Evolutionary conservation across 2,329 filamentous ascomycete species (phyloP).

Genomic region (Arthrobotrys entomopaga): DNA sequence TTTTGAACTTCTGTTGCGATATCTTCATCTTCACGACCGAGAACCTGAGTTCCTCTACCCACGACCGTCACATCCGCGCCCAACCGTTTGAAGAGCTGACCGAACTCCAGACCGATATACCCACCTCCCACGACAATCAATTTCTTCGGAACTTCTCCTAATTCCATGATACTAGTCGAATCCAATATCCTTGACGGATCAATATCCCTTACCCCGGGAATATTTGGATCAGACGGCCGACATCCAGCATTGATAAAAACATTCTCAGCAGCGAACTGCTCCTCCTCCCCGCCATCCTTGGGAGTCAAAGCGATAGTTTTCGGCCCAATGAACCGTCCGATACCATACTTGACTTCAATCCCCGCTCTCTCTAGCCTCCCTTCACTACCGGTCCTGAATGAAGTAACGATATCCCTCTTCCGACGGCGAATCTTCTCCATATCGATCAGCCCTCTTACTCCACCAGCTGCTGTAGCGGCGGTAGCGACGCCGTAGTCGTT

Average conservation of each 20-base stretch:
- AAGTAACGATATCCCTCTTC: constrained; percentile 68
- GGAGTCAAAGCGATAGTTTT: constrained; percentile 62
- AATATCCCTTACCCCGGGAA: constrained; percentile 62
- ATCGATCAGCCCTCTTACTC: constrained; percentile 61
- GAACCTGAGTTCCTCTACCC: constrained; percentile 62
- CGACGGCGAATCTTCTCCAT: constrained; percentile 67
- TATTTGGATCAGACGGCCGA: constrained; percentile 62
- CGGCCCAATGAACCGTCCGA: constrained; percentile 63
- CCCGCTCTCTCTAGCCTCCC: constrained; percentile 62
- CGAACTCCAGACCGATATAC: constrained; percentile 68
- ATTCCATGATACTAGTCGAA: constrained; percentile 66
- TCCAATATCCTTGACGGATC: constrained; percentile 63
- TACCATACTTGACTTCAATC: constrained; percentile 65
- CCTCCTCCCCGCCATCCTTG: constrained; percentile 60
- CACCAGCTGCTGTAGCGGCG: constrained; percentile 33
- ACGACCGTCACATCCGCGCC: constrained; percentile 66
- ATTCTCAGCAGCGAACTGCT: constrained; percentile 61
- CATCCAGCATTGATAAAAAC: constrained; percentile 67
- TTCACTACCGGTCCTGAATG: constrained; percentile 66
- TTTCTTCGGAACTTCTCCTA: constrained; percentile 65
- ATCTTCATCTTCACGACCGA: constrained; percentile 66
- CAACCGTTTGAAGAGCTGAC: constrained; percentile 66
- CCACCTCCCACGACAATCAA: constrained; percentile 68
- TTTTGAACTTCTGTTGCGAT: constrained; percentile 63
- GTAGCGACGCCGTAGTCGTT: constrained; percentile 65